Base-by-base conservation (phyloP, 176 grass and related monocot genomes). In the Puya raimondii region DNA sequence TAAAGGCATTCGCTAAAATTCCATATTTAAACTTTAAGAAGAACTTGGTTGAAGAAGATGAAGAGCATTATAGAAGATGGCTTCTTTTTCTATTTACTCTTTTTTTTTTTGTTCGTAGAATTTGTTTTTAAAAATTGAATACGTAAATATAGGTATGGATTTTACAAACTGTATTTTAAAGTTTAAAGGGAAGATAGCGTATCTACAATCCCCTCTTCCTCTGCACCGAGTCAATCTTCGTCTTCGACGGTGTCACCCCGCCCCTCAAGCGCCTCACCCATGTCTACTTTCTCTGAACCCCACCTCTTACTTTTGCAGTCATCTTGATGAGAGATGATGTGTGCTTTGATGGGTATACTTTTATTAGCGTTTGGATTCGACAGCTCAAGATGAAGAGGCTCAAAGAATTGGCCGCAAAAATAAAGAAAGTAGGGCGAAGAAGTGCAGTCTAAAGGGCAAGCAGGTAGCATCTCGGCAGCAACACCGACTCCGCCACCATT, bases 121-220 rank as follows among this genome's bases (percentile, higher is more conserved):
- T 26, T 26, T 26, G 25, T 2, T 26, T 26, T 26, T 26, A 26
- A 26, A 26, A 26, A 26, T 26, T 26, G 25, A 26, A 26, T 26
- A 26, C 25, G 2, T 26, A n/a, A n/a, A 2, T 2, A 26, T 26
- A 26, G 25, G 1, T 26, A 26, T 26, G 25, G 25, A 26, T 26
- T 26, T 26, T 26, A 26, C 25, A 2, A 26, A 26, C 2, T 26
- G 25, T 26, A 26, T 26, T 2, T 26, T 26, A 26, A 26, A 26
- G 25, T 26, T 26, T 26, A 26, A 26, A 26, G 1, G 1, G 25
- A 26, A 26, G 0, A 26, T 26, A 26, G 25, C 76, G 89, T 59
- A 97, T 92, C 68, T 97, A 86, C 82, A 97, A 92, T 69, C 94
- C 92, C 63, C 86, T 92, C 47, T 97, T 92, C 80, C 80, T 92